Conservation (phyloP, 331 rosid species). For the Rosa hybrid region DNA sequence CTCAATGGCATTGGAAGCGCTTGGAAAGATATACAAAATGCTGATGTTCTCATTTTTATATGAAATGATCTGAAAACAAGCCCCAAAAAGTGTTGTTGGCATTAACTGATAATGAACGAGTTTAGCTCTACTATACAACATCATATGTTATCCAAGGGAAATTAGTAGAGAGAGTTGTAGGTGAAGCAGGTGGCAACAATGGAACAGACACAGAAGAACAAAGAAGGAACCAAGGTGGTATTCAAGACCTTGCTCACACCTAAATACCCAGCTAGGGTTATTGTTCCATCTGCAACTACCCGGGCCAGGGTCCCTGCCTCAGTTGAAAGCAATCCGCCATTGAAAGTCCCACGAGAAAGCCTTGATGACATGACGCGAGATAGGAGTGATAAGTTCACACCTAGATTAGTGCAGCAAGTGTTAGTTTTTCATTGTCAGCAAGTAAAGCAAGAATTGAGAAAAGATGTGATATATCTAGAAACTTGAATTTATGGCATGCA, state of each 20-base stretch:
- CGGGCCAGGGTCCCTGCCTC: conserved; percentile 93
- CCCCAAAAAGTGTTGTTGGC: background rate
- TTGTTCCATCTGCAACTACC: conserved; percentile 84
- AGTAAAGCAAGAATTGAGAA: background rate
- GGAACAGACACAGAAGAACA: conserved; percentile 66
- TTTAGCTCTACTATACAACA: conserved; percentile 18
- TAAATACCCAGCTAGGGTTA: conserved; percentile 70
- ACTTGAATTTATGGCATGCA: background rate
- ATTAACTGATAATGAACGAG: background rate
- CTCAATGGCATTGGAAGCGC: background rate
- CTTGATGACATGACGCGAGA: conserved; percentile 83
- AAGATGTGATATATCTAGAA: background rate
- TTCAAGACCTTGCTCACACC: conserved; percentile 65
- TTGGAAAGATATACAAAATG: background rate
- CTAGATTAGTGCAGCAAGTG: conserved; percentile 35
- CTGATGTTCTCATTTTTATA: background rate
- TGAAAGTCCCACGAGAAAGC: conserved; percentile 81
- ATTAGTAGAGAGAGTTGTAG: conserved; percentile 83
- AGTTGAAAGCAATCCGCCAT: conserved; percentile 82
- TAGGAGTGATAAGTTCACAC: conserved; percentile 84
- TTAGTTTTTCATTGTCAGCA: background rate
- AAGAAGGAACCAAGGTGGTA: conserved; percentile 68
- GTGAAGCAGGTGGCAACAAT: conserved; percentile 70
- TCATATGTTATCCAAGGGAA: background rate
- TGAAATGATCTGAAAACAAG: background rate